Conservation (phyloP, 768 basidiomycete species). For the Neoboletus subvelutipes region DNA sequence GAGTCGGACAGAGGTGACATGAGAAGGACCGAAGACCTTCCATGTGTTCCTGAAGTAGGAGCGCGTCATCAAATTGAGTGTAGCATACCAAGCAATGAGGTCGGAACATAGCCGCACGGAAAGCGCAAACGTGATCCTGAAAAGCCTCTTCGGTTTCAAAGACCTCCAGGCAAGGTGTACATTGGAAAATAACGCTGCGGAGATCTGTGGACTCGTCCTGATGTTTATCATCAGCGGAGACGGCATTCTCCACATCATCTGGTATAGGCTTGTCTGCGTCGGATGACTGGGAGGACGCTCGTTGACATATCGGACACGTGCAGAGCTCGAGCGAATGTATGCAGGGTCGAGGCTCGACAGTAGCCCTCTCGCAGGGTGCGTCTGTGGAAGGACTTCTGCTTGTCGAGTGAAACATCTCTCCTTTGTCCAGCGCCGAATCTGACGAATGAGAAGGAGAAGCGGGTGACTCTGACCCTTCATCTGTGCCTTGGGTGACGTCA, state of each 20-base stretch:
- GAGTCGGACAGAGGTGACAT: slow-evolving; percentile 21
- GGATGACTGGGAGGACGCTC: neutral
- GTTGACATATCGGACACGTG: slow-evolving; percentile 11
- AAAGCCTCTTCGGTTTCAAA: slow-evolving; percentile 14
- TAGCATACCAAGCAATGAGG: slow-evolving; percentile 26
- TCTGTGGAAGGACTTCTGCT: neutral
- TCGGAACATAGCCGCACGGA: slow-evolving; percentile 6
- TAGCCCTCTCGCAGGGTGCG: neutral
- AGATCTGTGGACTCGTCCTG: neutral
- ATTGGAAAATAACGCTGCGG: slow-evolving; percentile 1
- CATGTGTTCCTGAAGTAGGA: slow-evolving; percentile 19
- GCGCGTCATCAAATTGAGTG: slow-evolving; percentile 21
- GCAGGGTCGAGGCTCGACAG: neutral
- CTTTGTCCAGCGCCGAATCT: neutral
- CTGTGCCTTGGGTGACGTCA: neutral
- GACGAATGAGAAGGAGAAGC: slow-evolving; percentile 4
- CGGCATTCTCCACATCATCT: neutral
- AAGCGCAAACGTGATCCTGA: slow-evolving; percentile 17
- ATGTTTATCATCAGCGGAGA: neutral
- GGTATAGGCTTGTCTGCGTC: neutral
- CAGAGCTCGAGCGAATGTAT: neutral
- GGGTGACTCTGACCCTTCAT: neutral
- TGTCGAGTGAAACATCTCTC: slow-evolving; percentile 11
- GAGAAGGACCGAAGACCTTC: slow-evolving; percentile 10
- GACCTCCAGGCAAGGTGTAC: slow-evolving; percentile 14